A percentile compares a stretch with the other conserved stretches of the same genome.
phyloP scores from a whole-genome alignment of 2,329 filamentous ascomycete species.

The Phialophora chinensis region DNA sequence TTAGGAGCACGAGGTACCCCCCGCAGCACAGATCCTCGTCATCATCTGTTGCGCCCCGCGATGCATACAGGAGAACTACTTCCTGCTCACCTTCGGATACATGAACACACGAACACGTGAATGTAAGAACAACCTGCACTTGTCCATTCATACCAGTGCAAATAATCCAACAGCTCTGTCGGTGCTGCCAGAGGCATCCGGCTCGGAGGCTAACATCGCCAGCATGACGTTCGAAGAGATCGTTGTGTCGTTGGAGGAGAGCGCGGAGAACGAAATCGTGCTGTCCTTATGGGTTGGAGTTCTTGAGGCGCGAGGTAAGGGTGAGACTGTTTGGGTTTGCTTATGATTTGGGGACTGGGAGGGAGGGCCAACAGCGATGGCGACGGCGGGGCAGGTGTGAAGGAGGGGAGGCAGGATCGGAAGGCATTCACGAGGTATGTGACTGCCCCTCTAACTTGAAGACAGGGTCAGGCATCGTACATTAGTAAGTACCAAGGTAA shows the following conservation, averaged over 20 bases:
- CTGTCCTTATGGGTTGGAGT: not conserved
- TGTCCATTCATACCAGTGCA: no score
- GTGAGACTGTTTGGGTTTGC: not conserved
- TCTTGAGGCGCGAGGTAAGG: not conserved
- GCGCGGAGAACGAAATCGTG: not conserved
- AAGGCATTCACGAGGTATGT: no score
- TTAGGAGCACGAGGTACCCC: not conserved
- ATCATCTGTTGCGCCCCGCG: slow-evolving; percentile 5
- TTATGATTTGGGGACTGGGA: not conserved
- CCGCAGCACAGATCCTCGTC: not conserved
- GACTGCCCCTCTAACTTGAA: no score
- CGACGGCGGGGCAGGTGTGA: not conserved
- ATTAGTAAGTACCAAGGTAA: no score
- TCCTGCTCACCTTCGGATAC: slow-evolving; percentile 4
- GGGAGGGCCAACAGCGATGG: not conserved
- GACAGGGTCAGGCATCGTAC: no score
- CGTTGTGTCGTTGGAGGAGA: not conserved
- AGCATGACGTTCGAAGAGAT: not conserved
- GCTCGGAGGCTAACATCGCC: not conserved
- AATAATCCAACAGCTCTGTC: no score
- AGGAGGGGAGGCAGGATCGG: no score
- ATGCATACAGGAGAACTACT: slow-evolving; percentile 18
- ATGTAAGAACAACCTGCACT: no score
- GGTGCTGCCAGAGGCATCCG: not conserved
- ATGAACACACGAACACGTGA: no score